Base-by-base conservation (phyloP, 1,284 basidiomycete genomes). In the Wallemia hederae region DNA sequence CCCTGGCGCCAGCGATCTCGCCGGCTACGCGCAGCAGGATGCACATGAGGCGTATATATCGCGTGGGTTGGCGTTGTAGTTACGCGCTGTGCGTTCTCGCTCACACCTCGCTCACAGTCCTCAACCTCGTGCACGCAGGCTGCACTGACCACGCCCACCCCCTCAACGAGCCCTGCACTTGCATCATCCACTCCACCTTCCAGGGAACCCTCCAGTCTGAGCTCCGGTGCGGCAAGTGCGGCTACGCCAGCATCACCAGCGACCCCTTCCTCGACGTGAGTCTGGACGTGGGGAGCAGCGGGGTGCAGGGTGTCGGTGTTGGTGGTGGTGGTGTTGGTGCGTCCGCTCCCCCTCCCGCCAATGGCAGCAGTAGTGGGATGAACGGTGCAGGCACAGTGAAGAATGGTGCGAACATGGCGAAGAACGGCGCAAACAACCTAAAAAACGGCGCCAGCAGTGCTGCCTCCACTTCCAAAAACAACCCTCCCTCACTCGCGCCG, bases 251-350 rank as follows among this genome's bases (percentile, higher is more conserved):
- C 2, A 81, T 77, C 24, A 89, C 87, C 0, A 73, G 82, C 34
- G 91, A 97, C 66, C 88, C 87, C 1, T 85, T 91, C 74, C 75
- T 96, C 25, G 92, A 97, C 66, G 77, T 97, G 64, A 91, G 85
- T 66, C 75, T 97, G 34, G 89, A 94, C 67, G 73, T 96, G 63
- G 60, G 61, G 31, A 60, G 39, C 3, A 80, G 76, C 63, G 76
- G 74, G 7, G 61, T 59, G 1, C 59, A 55, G 15, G 60, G 56
- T 14, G 81, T 78, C 64, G 73, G 70, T 2, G 71, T 9, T 49
- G n/a, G n/a, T 5, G 22, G 39, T 14, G 39, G 39, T n/a, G n/a
- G n/a, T n/a, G n/a, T n/a, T n/a, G n/a, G n/a, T n/a, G n/a, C n/a
- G n/a, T n/a, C n/a, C n/a, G n/a, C n/a, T n/a, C n/a, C n/a, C n/a